These are phyloP conservation scores for Rhinocladiella similis DNA, from an alignment of 2,329 filamentous ascomycete genomes.

Conservation along the genomic window DNA sequence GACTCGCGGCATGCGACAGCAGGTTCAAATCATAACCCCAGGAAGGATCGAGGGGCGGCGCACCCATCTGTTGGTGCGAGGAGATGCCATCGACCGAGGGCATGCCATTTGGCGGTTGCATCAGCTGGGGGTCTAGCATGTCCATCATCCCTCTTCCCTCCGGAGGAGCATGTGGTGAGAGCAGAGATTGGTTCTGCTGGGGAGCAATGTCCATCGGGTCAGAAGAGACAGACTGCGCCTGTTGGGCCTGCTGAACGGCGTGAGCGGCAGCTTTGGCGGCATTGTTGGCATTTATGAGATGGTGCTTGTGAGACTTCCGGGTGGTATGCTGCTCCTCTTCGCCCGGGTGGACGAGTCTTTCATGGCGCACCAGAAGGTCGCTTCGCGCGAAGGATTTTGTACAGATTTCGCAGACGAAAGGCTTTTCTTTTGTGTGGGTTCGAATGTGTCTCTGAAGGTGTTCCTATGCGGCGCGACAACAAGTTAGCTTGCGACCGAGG, in stretches of 20 bases:
- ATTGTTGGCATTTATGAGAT: slow-evolving; percentile 24
- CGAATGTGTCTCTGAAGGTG: slow-evolving; percentile 54
- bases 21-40: slow-evolving; percentile 53
- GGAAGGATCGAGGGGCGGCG: slow-evolving; percentile 49
- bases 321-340: slow-evolving; percentile 36
- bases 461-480: slow-evolving; percentile 32
- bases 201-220: slow-evolving; percentile 29
- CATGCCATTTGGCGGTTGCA: slow-evolving; percentile 39
- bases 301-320: slow-evolving; percentile 29
- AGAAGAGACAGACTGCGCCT: slow-evolving; percentile 11
- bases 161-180: slow-evolving; percentile 37
- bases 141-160: slow-evolving; percentile 46
- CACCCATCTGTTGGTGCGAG: slow-evolving; percentile 40
- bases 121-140: slow-evolving; percentile 44
- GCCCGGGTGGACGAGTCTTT: slow-evolving; percentile 48
- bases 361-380: slow-evolving; percentile 51
- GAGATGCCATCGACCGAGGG: slow-evolving; percentile 36
- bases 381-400: slow-evolving; percentile 51
- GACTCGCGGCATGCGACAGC: slow-evolving; percentile 50
- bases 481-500: slow-evolving; percentile 15
- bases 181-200: slow-evolving; percentile 34
- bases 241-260: slow-evolving; percentile 6
- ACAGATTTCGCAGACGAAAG: slow-evolving; percentile 51
- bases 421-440: slow-evolving; percentile 53
- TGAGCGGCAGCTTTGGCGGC: slow-evolving; percentile 16